phyloP scores from a whole-genome alignment of 108 stramenopile species.

The Cyclotella kingstonii region DNA sequence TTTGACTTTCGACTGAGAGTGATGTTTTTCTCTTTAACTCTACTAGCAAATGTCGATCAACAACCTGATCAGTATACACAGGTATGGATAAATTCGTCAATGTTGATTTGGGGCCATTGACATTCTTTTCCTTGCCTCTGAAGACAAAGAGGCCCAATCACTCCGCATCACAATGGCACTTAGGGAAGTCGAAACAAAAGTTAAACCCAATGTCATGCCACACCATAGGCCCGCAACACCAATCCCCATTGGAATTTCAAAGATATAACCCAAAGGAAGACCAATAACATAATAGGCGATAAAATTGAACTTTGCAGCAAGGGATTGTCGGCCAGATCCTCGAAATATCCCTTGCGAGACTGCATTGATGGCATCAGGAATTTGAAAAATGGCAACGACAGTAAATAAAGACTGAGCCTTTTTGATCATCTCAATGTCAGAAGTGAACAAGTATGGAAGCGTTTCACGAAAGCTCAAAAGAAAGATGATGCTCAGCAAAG shows the following conservation, averaged over 20 bases:
- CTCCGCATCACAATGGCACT: conserved; percentile 21
- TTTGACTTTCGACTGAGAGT: too few relatives aligned
- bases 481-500: conserved; percentile 23
- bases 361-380: conserved; percentile 42
- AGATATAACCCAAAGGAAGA: conserved; percentile 36
- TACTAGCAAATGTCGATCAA: too few relatives aligned
- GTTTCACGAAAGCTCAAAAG: conserved; percentile 19
- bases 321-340: conserved; percentile 32
- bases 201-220: conserved; percentile 31
- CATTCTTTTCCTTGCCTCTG: conserved; percentile 15
- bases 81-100: too few relatives aligned
- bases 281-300: conserved; percentile 45
- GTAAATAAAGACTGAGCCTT: conserved; percentile 25
- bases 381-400: conserved; percentile 36
- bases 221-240: conserved; percentile 38
- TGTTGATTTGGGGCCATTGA: too few relatives aligned
- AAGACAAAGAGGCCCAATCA: conserved; percentile 27
- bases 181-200: conserved; percentile 3
- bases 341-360: conserved; percentile 39
- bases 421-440: conserved; percentile 26
- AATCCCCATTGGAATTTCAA: conserved; percentile 5
- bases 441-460: conserved; percentile 36
- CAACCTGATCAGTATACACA: too few relatives aligned
- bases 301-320: conserved; percentile 42
- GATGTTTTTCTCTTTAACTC: too few relatives aligned